Base-by-base conservation (phyloP, 345 rosid genomes). In the Dipteronia sinensis region DNA sequence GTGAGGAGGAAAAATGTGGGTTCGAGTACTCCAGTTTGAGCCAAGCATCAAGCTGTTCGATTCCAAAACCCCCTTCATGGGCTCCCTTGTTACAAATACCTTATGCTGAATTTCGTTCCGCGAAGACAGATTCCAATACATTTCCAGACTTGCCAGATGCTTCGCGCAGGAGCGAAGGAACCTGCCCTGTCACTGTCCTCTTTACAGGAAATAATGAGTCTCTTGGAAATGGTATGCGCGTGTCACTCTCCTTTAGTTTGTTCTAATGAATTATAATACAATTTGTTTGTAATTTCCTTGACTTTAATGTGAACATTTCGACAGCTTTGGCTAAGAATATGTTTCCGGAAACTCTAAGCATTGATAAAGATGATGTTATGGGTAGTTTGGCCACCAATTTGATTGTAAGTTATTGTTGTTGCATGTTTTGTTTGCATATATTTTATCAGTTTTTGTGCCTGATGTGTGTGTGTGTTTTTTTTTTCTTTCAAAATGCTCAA, bases 51-150 rank as follows among this genome's bases (percentile, higher is more conserved):
- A 76, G 65, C 78, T 93, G 98, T 82, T 75, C 92, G 17, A 80
- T 92, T 72, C 85, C 83, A 27, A 81, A 23, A 17, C 98, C 99
- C 22, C 88, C 84, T 10, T 70, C 77, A 62, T 93, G 97, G 98
- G 97, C 99, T 71, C 92, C 97, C n/a, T 19, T 95, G 53, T 77
- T 93, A 56, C 98, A 87, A 69, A 76, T 91, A 61, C 98, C 99
- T 4, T 85, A 66, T 55, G 87, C 93, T 25, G 73, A 88, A 25
- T 87, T 79, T 56, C 95, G 98, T 16, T 93, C 88, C 4, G 97
- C 89, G 73, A 83, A 81, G 74, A 66, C 83, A 12, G 78, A 82
- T 79, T 67, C 72, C 65, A 7, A 85, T 55, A 77, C 89, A 1
- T 78, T 67, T 69, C n/a, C 69, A 10, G 91, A 81, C 83, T 83